Evolutionary conservation across 257 asterid genomes (phyloP).

Genomic region (Scutellaria minor): DNA sequence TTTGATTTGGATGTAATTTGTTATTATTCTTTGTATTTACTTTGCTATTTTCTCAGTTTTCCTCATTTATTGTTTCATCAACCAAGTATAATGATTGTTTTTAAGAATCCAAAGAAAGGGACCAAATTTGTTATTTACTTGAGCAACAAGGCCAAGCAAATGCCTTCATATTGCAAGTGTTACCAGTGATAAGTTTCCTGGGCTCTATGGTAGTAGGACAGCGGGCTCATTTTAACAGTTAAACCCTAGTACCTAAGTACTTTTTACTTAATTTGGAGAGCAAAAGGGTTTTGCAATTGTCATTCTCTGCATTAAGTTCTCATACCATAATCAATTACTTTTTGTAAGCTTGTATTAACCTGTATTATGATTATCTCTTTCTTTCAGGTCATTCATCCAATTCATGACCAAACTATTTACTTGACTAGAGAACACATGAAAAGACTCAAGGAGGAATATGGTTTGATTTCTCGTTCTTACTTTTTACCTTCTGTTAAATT

Average conservation of each 20-base stretch:
- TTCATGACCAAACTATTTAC: conserved; percentile 77
- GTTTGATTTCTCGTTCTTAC: conserved; percentile 20
- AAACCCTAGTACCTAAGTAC: background rate
- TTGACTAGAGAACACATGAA: conserved; percentile 53
- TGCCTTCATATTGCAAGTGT: background rate
- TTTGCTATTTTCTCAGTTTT: background rate
- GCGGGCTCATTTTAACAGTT: background rate
- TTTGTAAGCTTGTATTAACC: background rate
- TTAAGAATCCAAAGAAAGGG: too few species aligned
- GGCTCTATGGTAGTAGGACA: too few species aligned
- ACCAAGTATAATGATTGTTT: too few species aligned
- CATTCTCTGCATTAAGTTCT: background rate
- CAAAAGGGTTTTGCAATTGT: background rate
- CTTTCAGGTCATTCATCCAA: conserved; percentile 69
- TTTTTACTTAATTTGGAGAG: background rate
- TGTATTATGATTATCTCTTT: conserved; percentile 9
- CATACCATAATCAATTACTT: background rate
- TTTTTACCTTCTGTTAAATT: background rate
- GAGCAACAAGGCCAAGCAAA: background rate
- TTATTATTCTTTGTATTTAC: background rate
- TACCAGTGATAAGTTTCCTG: background rate
- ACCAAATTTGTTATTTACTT: background rate
- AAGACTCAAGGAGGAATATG: conserved; percentile 57
- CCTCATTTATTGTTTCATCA: too few species aligned
- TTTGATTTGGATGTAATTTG: background rate